These are phyloP conservation scores for Stagonosporopsis cucurbitacearum DNA, from an alignment of 2,329 filamentous ascomycete genomes.

Conservation along the genomic window DNA sequence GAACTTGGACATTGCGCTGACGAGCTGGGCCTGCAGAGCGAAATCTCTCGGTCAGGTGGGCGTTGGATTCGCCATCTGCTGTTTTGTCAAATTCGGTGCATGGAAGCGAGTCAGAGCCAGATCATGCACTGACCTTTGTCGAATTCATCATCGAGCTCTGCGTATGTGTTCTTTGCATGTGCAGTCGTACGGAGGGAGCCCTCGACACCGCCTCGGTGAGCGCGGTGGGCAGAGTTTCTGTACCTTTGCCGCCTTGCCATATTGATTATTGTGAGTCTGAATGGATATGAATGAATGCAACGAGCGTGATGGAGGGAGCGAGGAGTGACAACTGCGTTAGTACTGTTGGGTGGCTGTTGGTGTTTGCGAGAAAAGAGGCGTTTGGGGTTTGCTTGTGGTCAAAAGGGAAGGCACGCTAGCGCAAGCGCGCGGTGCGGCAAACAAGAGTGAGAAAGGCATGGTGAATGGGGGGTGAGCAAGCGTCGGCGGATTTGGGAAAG, in stretches of 20 bases:
- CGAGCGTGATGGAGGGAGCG: not conserved
- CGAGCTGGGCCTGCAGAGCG: not conserved
- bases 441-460: not conserved
- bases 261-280: not conserved
- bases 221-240: slow-evolving; percentile 1
- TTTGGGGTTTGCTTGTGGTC: slow-evolving; percentile 3
- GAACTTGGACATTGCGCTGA: slow-evolving; percentile 8
- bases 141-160: slow-evolving; percentile 2
- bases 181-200: not conserved
- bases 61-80: slow-evolving; percentile 28
- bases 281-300: not conserved
- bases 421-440: not conserved
- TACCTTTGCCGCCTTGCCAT: slow-evolving; percentile 16
- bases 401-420: slow-evolving; percentile 3
- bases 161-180: slow-evolving; percentile 17
- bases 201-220: not conserved
- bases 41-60: slow-evolving; percentile 26
- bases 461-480: too few relatives aligned
- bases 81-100: not conserved
- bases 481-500: too few relatives aligned
- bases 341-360: not conserved
- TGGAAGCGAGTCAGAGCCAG: not conserved
- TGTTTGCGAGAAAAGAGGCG: not conserved
- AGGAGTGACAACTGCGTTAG: not conserved
- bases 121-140: slow-evolving; percentile 18